These are phyloP conservation scores for Eucalyptus decipiens DNA, from an alignment of 345 rosid species.

Conservation along the genomic window DNA sequence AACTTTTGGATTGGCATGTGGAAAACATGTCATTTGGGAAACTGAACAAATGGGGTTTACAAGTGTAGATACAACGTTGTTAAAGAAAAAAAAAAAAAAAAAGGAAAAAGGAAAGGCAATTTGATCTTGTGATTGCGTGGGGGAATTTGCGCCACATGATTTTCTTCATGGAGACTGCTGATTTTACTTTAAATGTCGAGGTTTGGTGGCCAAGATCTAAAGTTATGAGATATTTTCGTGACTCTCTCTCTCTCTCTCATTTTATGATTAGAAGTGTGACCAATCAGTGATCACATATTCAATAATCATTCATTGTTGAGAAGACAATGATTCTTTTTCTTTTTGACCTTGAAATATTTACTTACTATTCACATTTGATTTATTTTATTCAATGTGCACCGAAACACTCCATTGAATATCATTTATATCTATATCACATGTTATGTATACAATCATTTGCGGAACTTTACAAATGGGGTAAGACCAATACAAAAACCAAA, in stretches of 20 bases:
- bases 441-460: no score
- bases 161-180: neutral
- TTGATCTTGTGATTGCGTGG: neutral
- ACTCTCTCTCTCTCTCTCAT: neutral
- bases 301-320: neutral
- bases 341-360: neutral
- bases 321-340: neutral
- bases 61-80: neutral
- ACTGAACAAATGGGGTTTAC: neutral
- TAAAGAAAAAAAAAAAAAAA: no score
- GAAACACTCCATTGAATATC: neutral
- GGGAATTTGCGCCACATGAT: neutral
- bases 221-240: neutral
- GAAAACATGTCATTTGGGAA: neutral
- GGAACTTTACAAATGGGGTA: no score
- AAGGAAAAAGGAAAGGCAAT: no score
- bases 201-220: neutral
- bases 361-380: neutral
- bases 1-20: neutral
- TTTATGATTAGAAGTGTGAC: neutral
- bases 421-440: no score
- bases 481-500: no score
- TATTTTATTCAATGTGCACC: neutral
- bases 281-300: neutral
- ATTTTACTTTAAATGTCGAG: neutral